These are phyloP conservation scores for Diaporthe ilicicola DNA, from an alignment of 2,329 filamentous ascomycete genomes.

Conservation along the genomic window DNA sequence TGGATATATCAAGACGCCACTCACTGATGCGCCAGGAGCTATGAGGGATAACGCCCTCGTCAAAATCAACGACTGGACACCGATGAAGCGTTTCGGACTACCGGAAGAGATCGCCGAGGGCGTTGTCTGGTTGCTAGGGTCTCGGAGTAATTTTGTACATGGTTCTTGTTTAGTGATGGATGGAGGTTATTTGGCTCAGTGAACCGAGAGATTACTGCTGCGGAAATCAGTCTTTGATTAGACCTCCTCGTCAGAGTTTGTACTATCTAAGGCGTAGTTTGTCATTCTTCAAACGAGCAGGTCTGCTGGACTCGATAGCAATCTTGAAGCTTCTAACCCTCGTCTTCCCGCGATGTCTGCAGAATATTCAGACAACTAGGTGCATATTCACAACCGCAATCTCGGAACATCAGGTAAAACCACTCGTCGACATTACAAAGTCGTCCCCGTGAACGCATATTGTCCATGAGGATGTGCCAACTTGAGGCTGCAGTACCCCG, in stretches of 20 bases:
- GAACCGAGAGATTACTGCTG: too few relatives aligned
- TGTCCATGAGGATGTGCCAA: too few relatives aligned
- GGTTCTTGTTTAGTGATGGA: neutral
- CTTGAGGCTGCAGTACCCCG: neutral
- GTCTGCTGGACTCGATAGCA: too few relatives aligned
- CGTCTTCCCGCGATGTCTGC: too few relatives aligned
- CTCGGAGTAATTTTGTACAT: constrained; percentile 4
- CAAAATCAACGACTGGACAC: neutral
- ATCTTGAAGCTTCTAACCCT: too few relatives aligned
- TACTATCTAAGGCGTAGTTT: too few relatives aligned
- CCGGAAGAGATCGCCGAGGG: neutral
- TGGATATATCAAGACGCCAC: neutral
- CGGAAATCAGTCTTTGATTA: too few relatives aligned
- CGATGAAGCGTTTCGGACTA: neutral
- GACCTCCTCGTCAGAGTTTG: too few relatives aligned
- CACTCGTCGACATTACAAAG: neutral
- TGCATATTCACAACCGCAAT: too few relatives aligned
- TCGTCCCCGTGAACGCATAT: neutral
- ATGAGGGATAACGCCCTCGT: neutral
- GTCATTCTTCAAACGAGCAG: too few relatives aligned
- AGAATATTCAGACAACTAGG: too few relatives aligned
- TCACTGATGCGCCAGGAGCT: neutral
- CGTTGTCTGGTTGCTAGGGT: neutral
- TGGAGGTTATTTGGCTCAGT: constrained; percentile 2
- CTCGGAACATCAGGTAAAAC: too few relatives aligned